These are phyloP conservation scores for Panicum virgatum DNA, from an alignment of 202 grass and related monocot species.

Conservation along the genomic window DNA sequence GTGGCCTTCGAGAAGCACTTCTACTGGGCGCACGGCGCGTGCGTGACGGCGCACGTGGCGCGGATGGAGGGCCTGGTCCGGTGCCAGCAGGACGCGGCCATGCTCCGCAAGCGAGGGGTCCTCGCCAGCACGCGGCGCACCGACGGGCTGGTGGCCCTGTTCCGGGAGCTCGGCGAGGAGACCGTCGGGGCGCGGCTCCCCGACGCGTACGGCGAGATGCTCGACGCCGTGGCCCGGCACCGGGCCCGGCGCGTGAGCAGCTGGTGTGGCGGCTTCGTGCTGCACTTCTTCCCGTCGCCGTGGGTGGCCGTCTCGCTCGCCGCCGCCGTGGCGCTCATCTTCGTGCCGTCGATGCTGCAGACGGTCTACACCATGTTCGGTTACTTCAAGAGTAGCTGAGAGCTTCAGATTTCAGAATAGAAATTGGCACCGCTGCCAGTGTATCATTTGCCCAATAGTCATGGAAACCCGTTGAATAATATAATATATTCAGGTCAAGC, in stretches of 20 bases:
- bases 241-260: conserved; percentile 2
- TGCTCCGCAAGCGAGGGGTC: conserved; percentile 41
- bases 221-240: conserved; percentile 38
- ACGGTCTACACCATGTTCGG: conserved; percentile 45
- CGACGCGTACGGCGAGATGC: conserved; percentile 43
- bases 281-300: conserved; percentile 58
- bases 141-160: conserved; percentile 39
- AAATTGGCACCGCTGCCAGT: background rate
- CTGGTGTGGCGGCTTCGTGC: conserved; percentile 50
- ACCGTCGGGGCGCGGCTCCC: conserved; percentile 45
- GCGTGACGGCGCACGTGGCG: conserved; percentile 39
- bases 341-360: conserved; percentile 50
- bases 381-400: background rate
- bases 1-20: conserved; percentile 54
- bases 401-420: background rate
- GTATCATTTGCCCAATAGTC: background rate
- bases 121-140: conserved; percentile 20
- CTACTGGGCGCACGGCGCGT: conserved; percentile 53
- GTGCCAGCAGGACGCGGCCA: conserved; percentile 31
- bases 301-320: conserved; percentile 53
- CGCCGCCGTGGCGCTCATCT: conserved; percentile 40
- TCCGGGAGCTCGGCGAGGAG: conserved; percentile 54
- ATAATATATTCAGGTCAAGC: background rate
- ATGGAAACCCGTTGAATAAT: background rate
- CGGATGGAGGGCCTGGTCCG: conserved; percentile 49